phyloP scores from a whole-genome alignment of 2,329 filamentous ascomycete genomes.

The Alternaria viburni region DNA sequence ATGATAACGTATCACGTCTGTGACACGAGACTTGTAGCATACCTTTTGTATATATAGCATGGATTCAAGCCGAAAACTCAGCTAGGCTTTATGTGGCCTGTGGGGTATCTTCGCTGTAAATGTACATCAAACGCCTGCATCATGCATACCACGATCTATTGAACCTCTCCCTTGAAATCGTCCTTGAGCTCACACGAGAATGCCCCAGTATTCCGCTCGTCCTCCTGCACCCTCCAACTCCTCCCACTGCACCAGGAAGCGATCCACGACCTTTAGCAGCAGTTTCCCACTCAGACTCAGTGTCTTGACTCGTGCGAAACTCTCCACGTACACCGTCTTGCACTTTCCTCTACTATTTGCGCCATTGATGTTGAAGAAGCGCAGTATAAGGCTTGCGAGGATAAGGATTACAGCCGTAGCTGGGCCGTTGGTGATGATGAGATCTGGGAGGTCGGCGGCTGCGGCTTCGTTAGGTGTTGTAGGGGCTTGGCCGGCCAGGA shows the following conservation, averaged over 20 bases:
- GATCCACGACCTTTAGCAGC: slow-evolving; percentile 73
- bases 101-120: slow-evolving; percentile 20
- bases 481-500: slow-evolving; percentile 7
- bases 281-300: slow-evolving; percentile 86
- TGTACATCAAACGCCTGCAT: slow-evolving; percentile 10
- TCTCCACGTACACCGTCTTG: slow-evolving; percentile 86
- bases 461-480: slow-evolving; percentile 20
- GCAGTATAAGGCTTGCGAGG: slow-evolving; percentile 62
- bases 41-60: slow-evolving; percentile 32
- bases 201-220: slow-evolving; percentile 52
- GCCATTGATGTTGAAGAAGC: slow-evolving; percentile 56
- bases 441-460: slow-evolving; percentile 64
- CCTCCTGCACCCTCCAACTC: slow-evolving; percentile 58
- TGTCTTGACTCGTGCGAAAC: slow-evolving; percentile 83
- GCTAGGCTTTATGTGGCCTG: background rate
- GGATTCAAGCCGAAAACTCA: slow-evolving; percentile 5
- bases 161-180: background rate
- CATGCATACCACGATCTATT: background rate
- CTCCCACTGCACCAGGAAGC: slow-evolving; percentile 83
- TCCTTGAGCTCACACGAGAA: slow-evolving; percentile 41
- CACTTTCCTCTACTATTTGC: slow-evolving; percentile 60
- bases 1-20: background rate
- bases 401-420: slow-evolving; percentile 83
- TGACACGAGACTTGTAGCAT: slow-evolving; percentile 16
- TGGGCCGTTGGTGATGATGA: slow-evolving; percentile 87